A percentile compares a stretch with the other conserved stretches of the same genome.
Evolutionary conservation across 768 basidiomycete species (phyloP).

Genomic region (Fistulinella prunicolor): DNA sequence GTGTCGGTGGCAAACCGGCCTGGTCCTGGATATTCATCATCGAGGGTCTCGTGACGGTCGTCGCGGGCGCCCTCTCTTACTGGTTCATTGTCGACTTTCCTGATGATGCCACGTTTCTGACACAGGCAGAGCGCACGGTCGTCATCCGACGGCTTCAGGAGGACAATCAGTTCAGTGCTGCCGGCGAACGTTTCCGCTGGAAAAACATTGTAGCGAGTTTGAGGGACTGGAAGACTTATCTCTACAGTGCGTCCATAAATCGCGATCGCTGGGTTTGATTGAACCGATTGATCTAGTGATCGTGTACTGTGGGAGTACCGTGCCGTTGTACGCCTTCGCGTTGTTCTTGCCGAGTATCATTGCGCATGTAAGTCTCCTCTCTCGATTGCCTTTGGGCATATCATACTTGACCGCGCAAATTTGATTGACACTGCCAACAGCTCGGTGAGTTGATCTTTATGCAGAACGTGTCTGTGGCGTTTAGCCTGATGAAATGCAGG

Average conservation of each 20-base stretch:
- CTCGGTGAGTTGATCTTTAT: conserved; percentile 34
- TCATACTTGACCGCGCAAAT: too few relatives aligned
- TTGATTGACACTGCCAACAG: conserved; percentile 21
- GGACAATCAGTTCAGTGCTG: conserved; percentile 71
- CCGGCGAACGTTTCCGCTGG: conserved; percentile 57
- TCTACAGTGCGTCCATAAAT: conserved; percentile 25
- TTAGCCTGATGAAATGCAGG: conserved; percentile 35
- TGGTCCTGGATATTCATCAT: conserved; percentile 78
- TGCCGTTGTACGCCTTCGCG: conserved; percentile 73
- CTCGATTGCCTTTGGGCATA: too few relatives aligned
- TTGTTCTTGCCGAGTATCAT: conserved; percentile 80
- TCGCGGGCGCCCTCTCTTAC: conserved; percentile 65
- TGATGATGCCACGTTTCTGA: conserved; percentile 74
- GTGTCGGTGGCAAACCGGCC: conserved; percentile 62
- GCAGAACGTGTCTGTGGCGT: background rate
- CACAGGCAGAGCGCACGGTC: conserved; percentile 64
- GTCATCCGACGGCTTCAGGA: conserved; percentile 62
- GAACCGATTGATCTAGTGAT: conserved; percentile 40
- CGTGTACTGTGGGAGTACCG: conserved; percentile 54
- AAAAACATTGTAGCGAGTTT: conserved; percentile 59
- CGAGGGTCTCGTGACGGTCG: conserved; percentile 63
- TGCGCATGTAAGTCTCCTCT: conserved; percentile 47
- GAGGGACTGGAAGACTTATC: conserved; percentile 73
- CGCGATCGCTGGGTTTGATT: background rate
- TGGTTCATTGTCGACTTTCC: conserved; percentile 85